Base-by-base conservation (phyloP, 2,329 filamentous ascomycete species). In the Neofusicoccum parvum region DNA sequence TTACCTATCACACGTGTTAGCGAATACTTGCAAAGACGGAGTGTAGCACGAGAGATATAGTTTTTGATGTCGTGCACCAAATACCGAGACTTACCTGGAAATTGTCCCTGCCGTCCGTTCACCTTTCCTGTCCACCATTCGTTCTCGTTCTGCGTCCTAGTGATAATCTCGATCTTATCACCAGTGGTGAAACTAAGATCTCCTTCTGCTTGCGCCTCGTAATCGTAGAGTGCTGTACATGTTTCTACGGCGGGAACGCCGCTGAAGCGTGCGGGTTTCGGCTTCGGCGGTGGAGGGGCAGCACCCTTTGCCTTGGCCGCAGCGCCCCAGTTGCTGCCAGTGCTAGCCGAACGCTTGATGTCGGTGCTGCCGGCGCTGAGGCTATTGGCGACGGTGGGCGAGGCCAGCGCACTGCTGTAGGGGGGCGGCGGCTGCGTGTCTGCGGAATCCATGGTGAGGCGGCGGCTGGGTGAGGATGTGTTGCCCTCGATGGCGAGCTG, bases 121-220 rank as follows among this genome's bases (percentile, higher is more conserved):
- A 96, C 75, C 75, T 88, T 91, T 43, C 95, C 95, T 9, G 85
- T 89, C 95, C 95, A 99, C 95, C 95, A 99, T 79, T 99, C 95
- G 71, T 99, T 98, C 60, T 92, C 89, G 73, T 97, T 97, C 68
- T 86, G 84, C n/a, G 92, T 96, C 70, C 92, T 86, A 67, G 85
- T 85, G 2, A 95, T 77, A 71, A 99, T 94, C 77, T 98, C 94
- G 73, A 99, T 98, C 4, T 90, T 81, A 68, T 99, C 95, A 5
- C 94, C 94, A 0, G 92, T 88, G 17, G 86, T 86, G 80, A 99
- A 99, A 72, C 92, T 96, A 68, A 99, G 81, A 75, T 99, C 95
- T 3, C 94, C 94, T 69, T 96, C 93, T 1, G 94, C 94, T 76
- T 98, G 94, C 5, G 95, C 95, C 68, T 96, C 92, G 74, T 96